These are phyloP conservation scores for Striga hermonthica DNA, from an alignment of 305 asterid species.

Conservation along the genomic window DNA sequence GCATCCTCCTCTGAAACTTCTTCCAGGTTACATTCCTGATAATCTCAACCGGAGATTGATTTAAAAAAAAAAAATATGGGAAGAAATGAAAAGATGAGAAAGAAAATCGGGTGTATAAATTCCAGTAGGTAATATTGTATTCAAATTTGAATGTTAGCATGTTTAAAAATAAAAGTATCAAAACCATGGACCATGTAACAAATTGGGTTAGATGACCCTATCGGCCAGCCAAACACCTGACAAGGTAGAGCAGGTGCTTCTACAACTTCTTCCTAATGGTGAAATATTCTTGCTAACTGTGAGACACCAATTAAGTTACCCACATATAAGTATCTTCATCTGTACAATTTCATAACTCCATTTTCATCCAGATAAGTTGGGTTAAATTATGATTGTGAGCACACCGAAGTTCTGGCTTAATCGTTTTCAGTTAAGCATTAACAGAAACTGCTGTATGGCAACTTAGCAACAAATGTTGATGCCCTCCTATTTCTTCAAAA, in stretches of 20 bases:
- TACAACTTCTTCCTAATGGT: background rate
- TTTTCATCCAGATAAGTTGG: background rate
- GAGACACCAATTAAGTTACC: background rate
- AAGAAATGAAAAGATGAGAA: conserved; percentile 15
- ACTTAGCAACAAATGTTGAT: background rate
- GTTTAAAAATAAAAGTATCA: background rate
- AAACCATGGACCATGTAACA: background rate
- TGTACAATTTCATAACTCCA: background rate
- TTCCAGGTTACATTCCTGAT: conserved; percentile 92
- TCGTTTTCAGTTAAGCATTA: too few species aligned
- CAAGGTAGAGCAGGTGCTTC: background rate
- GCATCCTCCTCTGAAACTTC: conserved; percentile 75
- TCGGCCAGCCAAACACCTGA: background rate
- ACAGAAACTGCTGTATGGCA: background rate
- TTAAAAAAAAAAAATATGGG: too few species aligned
- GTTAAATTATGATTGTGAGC: background rate
- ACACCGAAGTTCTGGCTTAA: background rate
- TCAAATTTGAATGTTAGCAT: background rate
- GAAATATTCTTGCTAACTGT: background rate
- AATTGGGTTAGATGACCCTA: background rate
- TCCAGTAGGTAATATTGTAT: conserved; percentile 2
- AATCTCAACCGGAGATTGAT: conserved; percentile 28
- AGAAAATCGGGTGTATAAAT: conserved; percentile 15
- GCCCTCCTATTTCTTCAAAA: background rate
- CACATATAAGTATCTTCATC: background rate